Base-by-base conservation (phyloP, 1,284 basidiomycete species). In the Moniliella sp. region DNA sequence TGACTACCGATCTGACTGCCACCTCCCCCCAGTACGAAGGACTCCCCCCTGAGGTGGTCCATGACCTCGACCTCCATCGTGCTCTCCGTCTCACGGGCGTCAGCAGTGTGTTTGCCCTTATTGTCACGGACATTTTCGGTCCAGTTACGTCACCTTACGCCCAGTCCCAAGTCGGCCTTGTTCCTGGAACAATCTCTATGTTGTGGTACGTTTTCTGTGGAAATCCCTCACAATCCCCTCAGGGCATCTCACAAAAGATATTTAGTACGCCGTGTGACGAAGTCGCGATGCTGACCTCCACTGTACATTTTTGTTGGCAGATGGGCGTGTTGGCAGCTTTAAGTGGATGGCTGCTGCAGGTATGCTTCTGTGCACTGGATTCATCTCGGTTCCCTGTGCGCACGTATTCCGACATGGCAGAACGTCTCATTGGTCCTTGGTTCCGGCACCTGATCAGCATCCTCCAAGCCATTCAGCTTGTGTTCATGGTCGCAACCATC, bases 141-240 rank as follows among this genome's bases (percentile, higher is more conserved):
- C 72, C 73, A 0, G 73, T 72, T 59, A 70, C 71, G 35, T 68
- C 72, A 0, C 71, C 72, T 0, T 75, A 59, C 37, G 69, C 72
- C 1, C 71, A 74, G 34, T 34, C 46, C 1, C 43, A 43, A 34
- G 39, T 44, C 19, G 45, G 45, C 10, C 49, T 30, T 25, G 44
- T 41, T 1, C 43, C 54, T 1, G 54, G 54, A 11, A 39, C 38
- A 17, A 18, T 27, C 36, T 43, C 34, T 47, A 46, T 39, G 37
- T 57, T 15, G 43, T 57, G 30, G 21, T 23, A n/a, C 7, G 21
- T 23, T 7, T 7, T n/a, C 21, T 7, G 8, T 23, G n/a, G n/a
- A n/a, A n/a, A n/a, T n/a, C n/a, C n/a, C n/a, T n/a, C n/a, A n/a
- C n/a, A n/a, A n/a, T n/a, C 21, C n/a, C 8, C 21, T 7, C 7